Evolutionary conservation across 768 basidiomycete genomes (phyloP), one percentile per base, ranked within the genome.

Genomic region (Trametopsis cervina): DNA sequence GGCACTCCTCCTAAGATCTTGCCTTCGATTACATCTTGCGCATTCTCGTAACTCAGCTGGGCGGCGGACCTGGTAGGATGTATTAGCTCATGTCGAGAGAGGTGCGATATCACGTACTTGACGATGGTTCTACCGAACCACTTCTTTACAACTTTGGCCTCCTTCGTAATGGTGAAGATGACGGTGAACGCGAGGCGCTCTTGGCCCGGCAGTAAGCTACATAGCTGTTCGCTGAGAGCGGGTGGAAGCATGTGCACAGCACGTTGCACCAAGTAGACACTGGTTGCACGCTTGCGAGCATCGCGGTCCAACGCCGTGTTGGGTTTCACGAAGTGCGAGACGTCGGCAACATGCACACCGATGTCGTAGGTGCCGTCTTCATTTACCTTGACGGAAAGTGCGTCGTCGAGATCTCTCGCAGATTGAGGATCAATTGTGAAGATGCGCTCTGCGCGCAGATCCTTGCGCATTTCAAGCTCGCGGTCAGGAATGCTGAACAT

Each of bases 241-340:
- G 92, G 91, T 2, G 96, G 96, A 7, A 99, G 73, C 96, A 99
- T 99, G 1, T 95, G 94, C 11, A 97, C 95, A 18, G 86, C 83
- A 46, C 95, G 83, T 64, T 99, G 96, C 22, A 98, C 82, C 38
- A 99, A 85, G 62, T 98, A 97, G 40, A 99, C 96, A 58, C 89
- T 93, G 2, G 93, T 97, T 22, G 94, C 96, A 50, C 94, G 78
- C 68, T 98, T 98, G 55, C 94, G 83, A 35, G 96, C 96, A 68
- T 99, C 96, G 20, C 96, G 89, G 60, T 99, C 96, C 57, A 99
- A 72, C n/a, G 96, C 89, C 10, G 94, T 96, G 63, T 92, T 93
- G 20, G 90, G 85, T 66, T 89, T 90, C 58, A 90, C 84, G 67
- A 98, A 97, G 72, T 85, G 86, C 2, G 94, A 91, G 4, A 97